These are phyloP conservation scores for Mycena venus DNA, from an alignment of 768 basidiomycete species.

Conservation along the genomic window DNA sequence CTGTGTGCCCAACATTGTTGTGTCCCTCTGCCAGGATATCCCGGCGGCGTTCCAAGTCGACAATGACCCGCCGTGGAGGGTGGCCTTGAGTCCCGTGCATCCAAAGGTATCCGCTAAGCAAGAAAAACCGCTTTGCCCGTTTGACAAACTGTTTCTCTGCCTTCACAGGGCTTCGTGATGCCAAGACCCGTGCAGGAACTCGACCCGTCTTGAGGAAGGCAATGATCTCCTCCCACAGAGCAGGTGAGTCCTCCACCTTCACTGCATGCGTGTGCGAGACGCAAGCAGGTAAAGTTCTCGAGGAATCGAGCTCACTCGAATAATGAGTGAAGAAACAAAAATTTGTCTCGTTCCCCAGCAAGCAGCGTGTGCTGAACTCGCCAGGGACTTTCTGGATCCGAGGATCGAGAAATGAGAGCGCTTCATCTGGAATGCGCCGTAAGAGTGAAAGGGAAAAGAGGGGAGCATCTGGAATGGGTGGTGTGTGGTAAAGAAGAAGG, in stretches of 20 bases:
- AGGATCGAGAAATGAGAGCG: background rate
- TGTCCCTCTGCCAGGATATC: background rate
- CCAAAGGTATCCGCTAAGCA: background rate
- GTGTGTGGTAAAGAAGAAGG: background rate
- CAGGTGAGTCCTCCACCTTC: background rate
- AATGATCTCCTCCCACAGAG: slow-evolving; percentile 11
- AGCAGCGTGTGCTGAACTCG: background rate
- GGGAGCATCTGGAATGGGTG: background rate
- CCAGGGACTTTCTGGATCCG: background rate
- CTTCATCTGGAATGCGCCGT: background rate
- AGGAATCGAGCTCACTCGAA: background rate
- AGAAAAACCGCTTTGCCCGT: background rate
- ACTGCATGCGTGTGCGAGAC: background rate
- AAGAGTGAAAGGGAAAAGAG: background rate
- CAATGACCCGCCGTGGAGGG: background rate
- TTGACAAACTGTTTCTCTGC: background rate
- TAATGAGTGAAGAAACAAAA: background rate
- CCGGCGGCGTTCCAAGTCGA: background rate
- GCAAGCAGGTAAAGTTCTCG: background rate
- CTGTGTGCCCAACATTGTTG: background rate
- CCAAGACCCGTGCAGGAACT: background rate
- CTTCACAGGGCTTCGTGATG: background rate
- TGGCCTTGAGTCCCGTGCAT: background rate
- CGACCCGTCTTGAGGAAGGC: background rate
- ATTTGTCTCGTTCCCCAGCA: background rate